Conservation (phyloP, 164 flowering plant species). For the Macadamia tetraphylla region DNA sequence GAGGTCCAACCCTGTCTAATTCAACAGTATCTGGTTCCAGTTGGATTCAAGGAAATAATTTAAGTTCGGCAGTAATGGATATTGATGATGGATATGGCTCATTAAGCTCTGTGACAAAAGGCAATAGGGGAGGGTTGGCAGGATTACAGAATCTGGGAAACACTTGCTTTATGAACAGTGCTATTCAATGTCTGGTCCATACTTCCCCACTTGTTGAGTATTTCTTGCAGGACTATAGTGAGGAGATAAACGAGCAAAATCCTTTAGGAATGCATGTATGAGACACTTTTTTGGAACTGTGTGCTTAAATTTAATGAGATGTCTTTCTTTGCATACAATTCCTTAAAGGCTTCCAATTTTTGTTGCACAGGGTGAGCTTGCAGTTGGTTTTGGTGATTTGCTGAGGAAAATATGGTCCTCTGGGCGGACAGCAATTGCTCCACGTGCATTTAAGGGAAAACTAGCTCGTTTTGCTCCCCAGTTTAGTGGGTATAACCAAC, state of each 20-base stretch:
- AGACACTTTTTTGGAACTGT: constrained; percentile 7
- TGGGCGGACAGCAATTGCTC: constrained; percentile 73
- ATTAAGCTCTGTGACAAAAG: constrained; percentile 28
- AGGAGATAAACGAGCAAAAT: constrained; percentile 80
- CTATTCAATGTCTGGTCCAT: constrained; percentile 91
- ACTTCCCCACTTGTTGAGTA: constrained; percentile 82
- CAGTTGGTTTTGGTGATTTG: constrained; percentile 94
- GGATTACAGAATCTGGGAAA: constrained; percentile 96
- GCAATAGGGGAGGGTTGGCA: constrained; percentile 73
- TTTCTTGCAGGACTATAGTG: constrained; percentile 73
- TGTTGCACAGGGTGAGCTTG: constrained; percentile 88
- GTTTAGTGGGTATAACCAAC: constrained; percentile 99
- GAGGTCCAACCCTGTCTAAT: constrained; percentile 67
- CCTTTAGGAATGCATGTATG: constrained; percentile 92
- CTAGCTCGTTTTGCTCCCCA: constrained; percentile 97
- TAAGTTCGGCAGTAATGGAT: constrained; percentile 31
- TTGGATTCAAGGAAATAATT: constrained; percentile 30
- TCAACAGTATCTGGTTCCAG: constrained; percentile 39
- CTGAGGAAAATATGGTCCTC: constrained; percentile 93
- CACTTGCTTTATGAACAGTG: constrained; percentile 98
- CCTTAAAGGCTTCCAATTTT: constrained; percentile 16
- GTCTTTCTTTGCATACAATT: not conserved
- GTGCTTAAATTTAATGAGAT: not conserved
- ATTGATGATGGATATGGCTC: constrained; percentile 38
- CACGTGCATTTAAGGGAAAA: constrained; percentile 89